Evolutionary conservation across 306 rosid genomes (phyloP), one percentile per base, ranked within the genome.

Genomic region (Ziziphus jujuba): DNA sequence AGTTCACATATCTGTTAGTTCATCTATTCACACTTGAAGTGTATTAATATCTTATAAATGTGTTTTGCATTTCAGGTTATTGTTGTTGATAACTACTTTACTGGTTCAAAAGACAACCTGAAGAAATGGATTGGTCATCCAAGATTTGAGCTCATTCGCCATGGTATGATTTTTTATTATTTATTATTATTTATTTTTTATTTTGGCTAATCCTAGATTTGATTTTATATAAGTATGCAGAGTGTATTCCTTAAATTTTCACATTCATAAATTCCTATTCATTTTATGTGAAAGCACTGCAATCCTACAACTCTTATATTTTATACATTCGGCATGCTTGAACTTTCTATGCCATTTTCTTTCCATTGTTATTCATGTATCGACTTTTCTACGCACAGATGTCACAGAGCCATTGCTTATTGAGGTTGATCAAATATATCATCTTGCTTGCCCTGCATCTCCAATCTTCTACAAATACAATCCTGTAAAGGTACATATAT

Each of bases 71-170:
- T 47, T 63, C 71, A 81, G 98, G 92, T 93, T 28, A 80, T 89
- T 78, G 99, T 90, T 77, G 97, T 77, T 24, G 99, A 95, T 75
- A 95, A 95, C 84, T 95, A 71, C 82, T 95, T 95, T 76, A 95
- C 99, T 58, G 99, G 99, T 52, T 82, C 96, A 0, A 95, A 95
- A 83, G 97, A 88, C 62, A 95, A 95, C 74, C 89, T 93, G 63
- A 90, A 61, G 79, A 88, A 82, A 79, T 93, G 99, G 99, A 88
- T 90, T 40, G 96, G 97, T 52, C 99, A 93, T 76, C 99, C 97
- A 36, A 83, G 99, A 88, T 93, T 93, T 58, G 99, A 93, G 83
- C 97, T 93, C 21, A 90, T 83, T 48, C 99, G 99, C 54, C 99
- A 93, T 63, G 99, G 99, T 93, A 84, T 59, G 36, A 15, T 66